Evolutionary conservation across 768 basidiomycete species (phyloP), one percentile per base, ranked within the genome.

Genomic region (Phlegmacium glaucopus): DNA sequence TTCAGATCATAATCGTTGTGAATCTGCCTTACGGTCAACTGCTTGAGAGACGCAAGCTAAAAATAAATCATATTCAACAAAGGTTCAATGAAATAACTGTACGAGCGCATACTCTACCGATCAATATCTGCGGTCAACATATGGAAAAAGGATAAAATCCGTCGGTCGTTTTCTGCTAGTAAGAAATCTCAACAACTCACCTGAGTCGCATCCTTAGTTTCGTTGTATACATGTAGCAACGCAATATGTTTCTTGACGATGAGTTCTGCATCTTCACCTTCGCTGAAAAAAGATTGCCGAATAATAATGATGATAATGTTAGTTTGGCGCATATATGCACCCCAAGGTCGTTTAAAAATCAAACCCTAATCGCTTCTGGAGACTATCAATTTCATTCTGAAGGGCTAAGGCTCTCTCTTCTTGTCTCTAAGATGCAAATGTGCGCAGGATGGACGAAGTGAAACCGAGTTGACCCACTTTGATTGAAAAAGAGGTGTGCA

Each of bases 151-250:
- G 26, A 6, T 5, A 39, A 15, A 15, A 48, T 34, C 29, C 6
- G 8, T 1, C 8, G 2, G 18, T 12, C 16, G 34, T 22, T 9
- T 16, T 40, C 52, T 50, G 27, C 22, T 22, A 12, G 26, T 42
- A 49, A 30, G 37, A 18, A 40, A 38, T 45, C 13, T 25, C 15
- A 22, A 51, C 22, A 36, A 17, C 60, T 49, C 50, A 81, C 88
- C 81, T 90, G 89, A 0, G 86, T 75, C 4, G 87, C 89, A 61
- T 91, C 89, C 59, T 90, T 90, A 8, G 86, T 78, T 61, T 90
- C 89, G 50, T 90, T 90, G 51, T 90, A 91, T 30, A 68, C 71
- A 61, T 90, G 89, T 29, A 90, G 68, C 4, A 87, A 69, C 53
- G 77, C 77, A 62, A 90, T 90, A 55, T 90, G 86, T 11, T 70